A percentile compares a stretch with the other conserved stretches of the same genome.
Conservation (phyloP, 768 basidiomycete species). For the Boletus patriciae region DNA sequence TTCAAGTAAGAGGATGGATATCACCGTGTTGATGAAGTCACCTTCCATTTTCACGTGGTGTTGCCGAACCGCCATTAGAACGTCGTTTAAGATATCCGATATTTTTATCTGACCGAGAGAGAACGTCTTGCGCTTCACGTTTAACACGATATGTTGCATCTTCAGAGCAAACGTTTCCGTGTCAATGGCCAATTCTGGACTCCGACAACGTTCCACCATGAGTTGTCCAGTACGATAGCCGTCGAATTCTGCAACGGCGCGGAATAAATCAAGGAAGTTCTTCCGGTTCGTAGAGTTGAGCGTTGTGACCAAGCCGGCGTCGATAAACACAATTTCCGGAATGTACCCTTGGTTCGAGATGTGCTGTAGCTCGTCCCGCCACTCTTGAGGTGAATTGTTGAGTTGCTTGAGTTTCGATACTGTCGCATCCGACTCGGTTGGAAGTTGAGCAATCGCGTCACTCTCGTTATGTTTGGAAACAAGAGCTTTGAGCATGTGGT, state of each 20-base stretch:
- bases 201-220: conserved; percentile 93
- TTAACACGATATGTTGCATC: conserved; percentile 94
- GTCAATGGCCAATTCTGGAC: conserved; percentile 87
- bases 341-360: conserved; percentile 75
- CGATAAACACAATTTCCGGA: conserved; percentile 95
- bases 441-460: conserved; percentile 26
- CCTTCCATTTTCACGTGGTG: conserved; percentile 99
- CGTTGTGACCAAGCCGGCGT: conserved; percentile 91
- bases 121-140: conserved; percentile 95
- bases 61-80: conserved; percentile 77
- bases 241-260: conserved; percentile 94
- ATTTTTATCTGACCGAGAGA: conserved; percentile 97
- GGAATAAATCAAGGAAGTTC: conserved; percentile 97
- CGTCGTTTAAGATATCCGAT: conserved; percentile 87
- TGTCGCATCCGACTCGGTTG: conserved; percentile 54
- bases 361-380: conserved; percentile 65
- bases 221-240: conserved; percentile 93
- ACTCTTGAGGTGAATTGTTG: conserved; percentile 56
- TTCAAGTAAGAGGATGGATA: conserved; percentile 89
- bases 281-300: conserved; percentile 78
- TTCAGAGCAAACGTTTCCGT: conserved; percentile 95
- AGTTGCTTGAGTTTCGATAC: conserved; percentile 69
- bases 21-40: conserved; percentile 97
- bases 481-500: conserved; percentile 56
- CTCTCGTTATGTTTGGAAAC: conserved; percentile 41